Evolutionary conservation across 495 filamentous ascomycete genomes (phyloP).

Genomic region (Wilcoxina mikolae): DNA sequence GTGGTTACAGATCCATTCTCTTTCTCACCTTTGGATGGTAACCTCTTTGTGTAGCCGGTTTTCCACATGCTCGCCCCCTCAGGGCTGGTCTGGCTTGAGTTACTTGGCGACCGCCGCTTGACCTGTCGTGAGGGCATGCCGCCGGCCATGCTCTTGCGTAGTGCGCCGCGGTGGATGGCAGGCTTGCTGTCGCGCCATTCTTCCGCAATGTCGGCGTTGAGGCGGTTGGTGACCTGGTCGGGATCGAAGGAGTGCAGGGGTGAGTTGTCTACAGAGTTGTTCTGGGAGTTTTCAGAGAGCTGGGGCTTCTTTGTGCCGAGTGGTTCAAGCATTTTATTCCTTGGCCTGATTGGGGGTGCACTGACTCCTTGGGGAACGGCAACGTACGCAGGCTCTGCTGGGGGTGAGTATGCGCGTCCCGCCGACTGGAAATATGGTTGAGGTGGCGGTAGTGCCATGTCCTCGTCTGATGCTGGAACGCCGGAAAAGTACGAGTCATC

Average conservation of each 20-base stretch:
- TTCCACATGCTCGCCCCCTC: slow-evolving; percentile 17
- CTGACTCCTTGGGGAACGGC: slow-evolving; percentile 4
- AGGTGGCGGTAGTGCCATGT: not conserved
- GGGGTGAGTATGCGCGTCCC: not conserved
- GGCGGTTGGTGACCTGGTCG: slow-evolving; percentile 23
- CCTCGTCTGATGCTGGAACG: not conserved
- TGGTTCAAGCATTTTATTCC: slow-evolving; percentile 25
- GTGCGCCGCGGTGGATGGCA: not conserved
- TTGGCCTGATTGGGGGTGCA: slow-evolving; percentile 36
- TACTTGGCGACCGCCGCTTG: slow-evolving; percentile 17
- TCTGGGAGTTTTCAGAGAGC: slow-evolving; percentile 52
- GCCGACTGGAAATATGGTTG: not conserved
- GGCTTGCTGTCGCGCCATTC: slow-evolving; percentile 15
- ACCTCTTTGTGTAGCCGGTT: slow-evolving; percentile 22
- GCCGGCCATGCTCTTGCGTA: not conserved
- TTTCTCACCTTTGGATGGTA: slow-evolving; percentile 21
- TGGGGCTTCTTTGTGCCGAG: slow-evolving; percentile 42
- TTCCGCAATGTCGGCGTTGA: slow-evolving; percentile 16
- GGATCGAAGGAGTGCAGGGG: not conserved
- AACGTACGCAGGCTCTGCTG: not conserved
- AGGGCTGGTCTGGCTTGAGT: slow-evolving; percentile 21
- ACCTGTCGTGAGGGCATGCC: slow-evolving; percentile 7
- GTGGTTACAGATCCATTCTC: slow-evolving; percentile 21
- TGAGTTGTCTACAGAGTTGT: slow-evolving; percentile 4
- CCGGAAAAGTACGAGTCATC: not conserved